Base-by-base conservation (phyloP, 129 eudicot species). In the Artemisia tridentata region DNA sequence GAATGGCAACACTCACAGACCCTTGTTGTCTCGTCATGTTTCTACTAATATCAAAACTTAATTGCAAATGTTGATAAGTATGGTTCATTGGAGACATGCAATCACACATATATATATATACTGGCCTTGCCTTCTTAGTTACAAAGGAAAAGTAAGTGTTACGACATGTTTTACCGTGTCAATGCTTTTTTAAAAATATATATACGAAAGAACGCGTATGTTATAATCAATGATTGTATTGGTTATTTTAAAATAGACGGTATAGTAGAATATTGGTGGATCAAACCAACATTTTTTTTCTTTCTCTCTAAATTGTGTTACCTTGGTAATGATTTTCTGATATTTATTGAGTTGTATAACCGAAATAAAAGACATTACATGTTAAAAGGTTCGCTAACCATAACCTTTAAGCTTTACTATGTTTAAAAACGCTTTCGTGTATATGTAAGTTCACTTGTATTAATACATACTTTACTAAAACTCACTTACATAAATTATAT, bases 11-110 rank as follows among this genome's bases (percentile, higher is more conserved):
- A 73, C 38, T 14, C 20, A 72, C 51, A 23, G 75, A 53, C 72
- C 62, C 54, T 77, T 80, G 74, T 75, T 80, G 74, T 76, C 76
- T 73, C 73, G 81, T 69, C 77, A 43, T 69, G 85, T 73, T 81
- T 20, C 7, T 72, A 74, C 14, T 29, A 16, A 9, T 67, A 3
- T 21, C 23, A 3, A 11, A 48, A 47, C 19, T 62, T 13, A 53
- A 43, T 17, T 78, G 59, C 47, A 65, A 46, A 69, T 34, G 15
- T 63, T 63, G 66, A 65, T 77, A 63, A 57, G 65, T 29, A 60
- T 63, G 67, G 23, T 27, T 63, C 49, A 65, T 75, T 63, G 63
- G 76, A 55, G 43, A 68, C 78, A 74, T 75, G 65, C 59, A 70
- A 27, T 60, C 49, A 53, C 11, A 58, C 38, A 65, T 59, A 79